phyloP scores from a whole-genome alignment of 2,329 filamentous ascomycete species.

The Botrytis elliptica region DNA sequence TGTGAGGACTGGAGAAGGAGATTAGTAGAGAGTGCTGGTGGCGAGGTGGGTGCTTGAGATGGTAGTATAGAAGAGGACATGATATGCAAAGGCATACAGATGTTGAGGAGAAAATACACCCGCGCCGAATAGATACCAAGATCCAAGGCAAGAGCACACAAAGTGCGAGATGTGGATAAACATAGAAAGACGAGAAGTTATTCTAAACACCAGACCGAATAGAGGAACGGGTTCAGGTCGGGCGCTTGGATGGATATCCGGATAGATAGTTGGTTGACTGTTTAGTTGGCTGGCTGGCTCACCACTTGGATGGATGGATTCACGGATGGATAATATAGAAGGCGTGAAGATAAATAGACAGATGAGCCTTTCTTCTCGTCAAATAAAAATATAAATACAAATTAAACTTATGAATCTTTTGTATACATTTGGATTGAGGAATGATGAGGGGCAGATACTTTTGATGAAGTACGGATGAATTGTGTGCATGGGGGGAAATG shows the following conservation, averaged over 20 bases:
- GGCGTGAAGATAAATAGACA: neutral
- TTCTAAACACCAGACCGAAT: neutral
- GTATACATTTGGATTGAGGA: neutral
- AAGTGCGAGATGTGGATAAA: neutral
- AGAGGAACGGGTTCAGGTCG: neutral
- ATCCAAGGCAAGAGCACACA: neutral
- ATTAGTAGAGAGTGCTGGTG: conserved; percentile 58
- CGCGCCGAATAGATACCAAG: neutral
- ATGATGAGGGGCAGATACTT: neutral
- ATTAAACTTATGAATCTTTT: neutral
- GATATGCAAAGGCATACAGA: neutral
- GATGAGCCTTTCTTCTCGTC: neutral
- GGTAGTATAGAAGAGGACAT: neutral
- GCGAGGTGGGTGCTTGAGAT: conserved; percentile 24
- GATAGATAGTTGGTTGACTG: neutral
- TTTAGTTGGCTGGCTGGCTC: neutral
- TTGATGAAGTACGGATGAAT: neutral
- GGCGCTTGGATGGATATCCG: conserved; percentile 10
- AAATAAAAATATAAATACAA: neutral
- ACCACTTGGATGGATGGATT: neutral
- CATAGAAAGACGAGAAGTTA: neutral
- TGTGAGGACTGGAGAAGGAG: conserved; percentile 82
- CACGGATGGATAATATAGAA: conserved; percentile 11
- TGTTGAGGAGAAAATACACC: neutral
- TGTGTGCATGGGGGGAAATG: accelerated